A percentile compares a stretch with the other conserved stretches of the same genome.
Conservation (phyloP, 306 rosid species). For the Psophocarpus tetragonolobus region DNA sequence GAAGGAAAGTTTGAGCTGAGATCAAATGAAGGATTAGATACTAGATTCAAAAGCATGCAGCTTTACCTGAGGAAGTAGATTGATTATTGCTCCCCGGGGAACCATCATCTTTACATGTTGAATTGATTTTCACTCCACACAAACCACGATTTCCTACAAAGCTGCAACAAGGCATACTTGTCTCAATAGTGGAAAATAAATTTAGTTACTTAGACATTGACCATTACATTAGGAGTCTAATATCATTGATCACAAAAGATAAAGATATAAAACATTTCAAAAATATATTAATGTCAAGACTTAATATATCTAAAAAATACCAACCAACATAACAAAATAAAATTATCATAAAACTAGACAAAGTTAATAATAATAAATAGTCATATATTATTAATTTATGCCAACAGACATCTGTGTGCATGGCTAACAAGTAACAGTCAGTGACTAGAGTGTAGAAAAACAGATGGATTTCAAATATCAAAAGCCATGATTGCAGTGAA, state of each 20-base stretch:
- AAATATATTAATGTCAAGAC: slow-evolving; percentile 10
- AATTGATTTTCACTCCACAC: slow-evolving; percentile 75
- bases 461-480: not conserved
- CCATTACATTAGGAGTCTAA: slow-evolving; percentile 7
- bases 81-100: slow-evolving; percentile 46
- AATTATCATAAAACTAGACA: not conserved
- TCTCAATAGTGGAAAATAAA: slow-evolving; percentile 27
- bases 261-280: not conserved
- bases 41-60: slow-evolving; percentile 4
- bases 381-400: not conserved
- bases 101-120: slow-evolving; percentile 70
- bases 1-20: not conserved
- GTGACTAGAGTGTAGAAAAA: not conserved
- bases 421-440: not conserved
- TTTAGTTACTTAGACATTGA: not conserved
- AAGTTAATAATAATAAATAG: not conserved
- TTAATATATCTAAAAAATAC: not conserved
- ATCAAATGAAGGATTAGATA: slow-evolving; percentile 29
- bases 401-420: not conserved
- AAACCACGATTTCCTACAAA: slow-evolving; percentile 92
- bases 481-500: not conserved
- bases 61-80: slow-evolving; percentile 58
- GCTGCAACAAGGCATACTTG: slow-evolving; percentile 50
- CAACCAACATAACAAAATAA: not conserved
- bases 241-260: slow-evolving; percentile 18